Evolutionary conservation across 768 basidiomycete genomes (phyloP).

Genomic region (Boletus speciosus): DNA sequence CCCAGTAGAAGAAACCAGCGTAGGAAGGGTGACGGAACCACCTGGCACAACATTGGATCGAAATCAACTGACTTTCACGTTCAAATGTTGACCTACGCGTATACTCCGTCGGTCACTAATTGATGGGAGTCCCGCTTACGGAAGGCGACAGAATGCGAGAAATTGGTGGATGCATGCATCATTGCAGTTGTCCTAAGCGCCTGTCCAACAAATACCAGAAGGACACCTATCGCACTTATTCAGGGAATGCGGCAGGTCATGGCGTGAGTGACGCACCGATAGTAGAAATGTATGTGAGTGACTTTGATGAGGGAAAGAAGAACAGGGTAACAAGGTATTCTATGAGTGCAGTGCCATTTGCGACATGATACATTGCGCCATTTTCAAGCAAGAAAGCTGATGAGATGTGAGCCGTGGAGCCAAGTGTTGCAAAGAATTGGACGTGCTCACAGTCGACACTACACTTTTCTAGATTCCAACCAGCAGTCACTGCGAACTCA

Average conservation of each 20-base stretch:
- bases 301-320: slow-evolving; percentile 63
- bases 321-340: slow-evolving; percentile 78
- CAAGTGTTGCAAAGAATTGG: neutral
- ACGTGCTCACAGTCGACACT: slow-evolving; percentile 81
- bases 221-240: slow-evolving; percentile 48
- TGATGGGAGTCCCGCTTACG: slow-evolving; percentile 68
- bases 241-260: neutral
- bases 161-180: slow-evolving; percentile 92
- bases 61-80: neutral
- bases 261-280: slow-evolving; percentile 44
- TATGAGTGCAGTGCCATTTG: slow-evolving; percentile 69
- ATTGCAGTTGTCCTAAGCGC: slow-evolving; percentile 84
- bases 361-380: slow-evolving; percentile 78
- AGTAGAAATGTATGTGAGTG: slow-evolving; percentile 51
- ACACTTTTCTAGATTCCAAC: slow-evolving; percentile 92
- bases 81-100: slow-evolving; percentile 55
- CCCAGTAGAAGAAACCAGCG: slow-evolving; percentile 98
- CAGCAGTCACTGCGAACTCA: slow-evolving; percentile 93
- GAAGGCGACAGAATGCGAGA: slow-evolving; percentile 85
- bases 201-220: slow-evolving; percentile 69
- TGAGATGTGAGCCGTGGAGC: slow-evolving; percentile 2
- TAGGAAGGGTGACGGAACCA: slow-evolving; percentile 92
- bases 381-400: slow-evolving; percentile 93
- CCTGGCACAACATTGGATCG: slow-evolving; percentile 3
- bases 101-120: slow-evolving; percentile 87